phyloP scores from a whole-genome alignment of 2,329 filamentous ascomycete genomes.

The Clonostachys chloroleuca region DNA sequence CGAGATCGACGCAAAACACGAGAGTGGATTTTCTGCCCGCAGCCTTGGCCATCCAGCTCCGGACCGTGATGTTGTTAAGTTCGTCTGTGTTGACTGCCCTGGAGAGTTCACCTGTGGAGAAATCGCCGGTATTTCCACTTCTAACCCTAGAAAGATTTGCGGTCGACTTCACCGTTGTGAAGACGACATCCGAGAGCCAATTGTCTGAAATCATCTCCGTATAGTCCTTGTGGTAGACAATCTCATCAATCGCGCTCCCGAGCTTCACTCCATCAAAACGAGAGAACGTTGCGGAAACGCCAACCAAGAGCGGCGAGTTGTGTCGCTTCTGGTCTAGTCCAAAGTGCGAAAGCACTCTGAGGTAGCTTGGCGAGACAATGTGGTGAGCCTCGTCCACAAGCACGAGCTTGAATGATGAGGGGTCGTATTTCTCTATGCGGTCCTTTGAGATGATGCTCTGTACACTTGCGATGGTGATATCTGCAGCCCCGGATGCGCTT shows the following conservation, averaged over 20 bases:
- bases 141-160: slow-evolving; percentile 72
- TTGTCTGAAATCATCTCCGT: slow-evolving; percentile 74
- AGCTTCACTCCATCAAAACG: slow-evolving; percentile 80
- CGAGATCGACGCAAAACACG: slow-evolving; percentile 89
- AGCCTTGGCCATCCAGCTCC: slow-evolving; percentile 80
- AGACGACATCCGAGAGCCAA: slow-evolving; percentile 88
- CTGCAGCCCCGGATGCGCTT: slow-evolving; percentile 73
- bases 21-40: slow-evolving; percentile 74
- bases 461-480: slow-evolving; percentile 92
- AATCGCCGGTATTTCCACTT: slow-evolving; percentile 66
- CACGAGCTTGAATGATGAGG: slow-evolving; percentile 76
- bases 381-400: slow-evolving; percentile 97
- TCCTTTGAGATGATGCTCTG: slow-evolving; percentile 75
- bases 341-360: slow-evolving; percentile 75
- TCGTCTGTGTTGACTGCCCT: slow-evolving; percentile 75
- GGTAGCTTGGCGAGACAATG: slow-evolving; percentile 80
- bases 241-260: slow-evolving; percentile 85
- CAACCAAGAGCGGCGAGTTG: slow-evolving; percentile 64
- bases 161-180: slow-evolving; percentile 84
- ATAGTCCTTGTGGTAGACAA: slow-evolving; percentile 85
- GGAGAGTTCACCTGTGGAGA: slow-evolving; percentile 73
- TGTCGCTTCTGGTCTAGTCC: slow-evolving; percentile 48
- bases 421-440: slow-evolving; percentile 79
- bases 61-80: slow-evolving; percentile 80
- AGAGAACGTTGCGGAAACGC: slow-evolving; percentile 79